Base-by-base conservation (phyloP, 805 yeast species). In the Pichia manshurica region DNA sequence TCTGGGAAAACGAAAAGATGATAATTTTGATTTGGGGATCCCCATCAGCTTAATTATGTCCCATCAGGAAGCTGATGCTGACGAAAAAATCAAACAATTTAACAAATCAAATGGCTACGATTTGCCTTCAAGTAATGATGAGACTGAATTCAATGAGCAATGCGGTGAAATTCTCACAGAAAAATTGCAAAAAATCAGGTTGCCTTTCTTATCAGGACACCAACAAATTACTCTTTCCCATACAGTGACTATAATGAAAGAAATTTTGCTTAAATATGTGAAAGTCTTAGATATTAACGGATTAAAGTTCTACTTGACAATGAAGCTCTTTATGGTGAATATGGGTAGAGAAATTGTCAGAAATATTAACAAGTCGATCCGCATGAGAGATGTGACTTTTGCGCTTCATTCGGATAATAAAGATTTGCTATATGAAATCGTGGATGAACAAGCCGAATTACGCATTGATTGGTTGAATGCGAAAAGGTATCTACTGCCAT, bases 131-230 rank as follows among this genome's bases (percentile, higher is more conserved):
- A 10, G 10, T 25, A 25, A 8, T 25, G 59, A 63, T 9, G 28
- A 21, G 13, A 39, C 9, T 15, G 64, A n/a, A 13, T 52, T 60
- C 10, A 50, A 50, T 8, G 49, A 45, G 17, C 56, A 53, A 42
- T 48, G 79, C 17, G 71, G 78, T 3, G 71, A 67, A 1, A 61
- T 75, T 2, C 66, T 90, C 20, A 66, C 72, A 15, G 84, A 82
- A 20, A 78, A 78, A 51, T 68, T 90, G 45, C 78, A 79, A 37
- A 79, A 76, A 50, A 70, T 77, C 5, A 73, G 91, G 1, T 67
- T 90, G 23, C 96, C 96, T 0, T 82, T 82, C 51, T 62, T 90
- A 25, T 88, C 96, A 0, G 79, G 96, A 50, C 97, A 90, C 66
- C 96, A 90, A 62, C 98, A 90, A 59, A 80, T 83, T 25, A 88